These are phyloP conservation scores for Monilinia aucupariae DNA, from an alignment of 2,329 filamentous ascomycete species.

Conservation along the genomic window DNA sequence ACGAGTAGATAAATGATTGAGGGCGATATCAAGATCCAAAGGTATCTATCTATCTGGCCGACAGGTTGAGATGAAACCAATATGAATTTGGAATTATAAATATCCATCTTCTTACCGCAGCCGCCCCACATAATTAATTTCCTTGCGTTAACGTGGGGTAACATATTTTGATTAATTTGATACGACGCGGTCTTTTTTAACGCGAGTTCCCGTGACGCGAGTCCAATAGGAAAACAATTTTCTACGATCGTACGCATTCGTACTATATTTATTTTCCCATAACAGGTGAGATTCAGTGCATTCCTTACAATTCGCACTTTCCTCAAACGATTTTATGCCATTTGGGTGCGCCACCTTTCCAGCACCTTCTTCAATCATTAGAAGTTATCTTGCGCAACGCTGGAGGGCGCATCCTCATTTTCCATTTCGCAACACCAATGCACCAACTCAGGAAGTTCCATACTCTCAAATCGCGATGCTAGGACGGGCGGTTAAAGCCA, in stretches of 20 bases:
- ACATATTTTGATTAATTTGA: background rate
- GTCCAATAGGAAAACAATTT: conserved; percentile 7
- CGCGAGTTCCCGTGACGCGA: conserved; percentile 8
- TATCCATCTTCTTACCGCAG: background rate
- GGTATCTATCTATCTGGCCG: too few relatives aligned
- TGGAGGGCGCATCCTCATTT: conserved; percentile 27
- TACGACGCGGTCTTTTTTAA: conserved; percentile 5
- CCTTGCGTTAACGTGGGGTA: conserved; percentile 3
- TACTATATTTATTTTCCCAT: background rate
- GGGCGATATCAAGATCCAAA: too few relatives aligned
- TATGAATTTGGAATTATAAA: too few relatives aligned
- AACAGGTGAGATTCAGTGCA: conserved; percentile 15
- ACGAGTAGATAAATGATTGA: too few relatives aligned
- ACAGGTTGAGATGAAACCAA: too few relatives aligned
- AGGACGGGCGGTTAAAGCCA: conserved; percentile 27
- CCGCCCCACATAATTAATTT: conserved; percentile 1
- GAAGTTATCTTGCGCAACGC: conserved; percentile 29
- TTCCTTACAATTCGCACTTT: conserved; percentile 18
- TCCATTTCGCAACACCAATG: conserved; percentile 23
- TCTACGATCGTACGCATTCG: background rate
- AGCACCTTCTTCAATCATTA: conserved; percentile 28
- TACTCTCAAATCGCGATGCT: conserved; percentile 37
- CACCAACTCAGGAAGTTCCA: conserved; percentile 15
- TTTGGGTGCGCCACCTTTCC: conserved; percentile 26
- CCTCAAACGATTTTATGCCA: conserved; percentile 33